phyloP scores from a whole-genome alignment of 345 rosid species.

The Populus euphratica region DNA sequence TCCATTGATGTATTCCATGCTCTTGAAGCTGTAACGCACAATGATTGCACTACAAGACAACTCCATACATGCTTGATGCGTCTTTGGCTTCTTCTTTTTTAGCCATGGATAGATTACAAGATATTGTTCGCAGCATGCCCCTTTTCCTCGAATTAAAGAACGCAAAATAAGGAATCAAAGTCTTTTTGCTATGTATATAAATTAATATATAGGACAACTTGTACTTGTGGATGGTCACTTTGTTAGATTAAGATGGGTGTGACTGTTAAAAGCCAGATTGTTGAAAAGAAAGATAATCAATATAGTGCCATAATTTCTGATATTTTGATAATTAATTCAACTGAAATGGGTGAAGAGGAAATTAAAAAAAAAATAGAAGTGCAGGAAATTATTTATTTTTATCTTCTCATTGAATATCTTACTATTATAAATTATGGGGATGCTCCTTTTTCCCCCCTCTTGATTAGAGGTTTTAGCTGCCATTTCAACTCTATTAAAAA shows the following conservation, averaged over 20 bases:
- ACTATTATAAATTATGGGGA: not conserved
- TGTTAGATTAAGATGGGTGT: not conserved
- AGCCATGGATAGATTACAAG: no score
- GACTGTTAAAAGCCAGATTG: not conserved
- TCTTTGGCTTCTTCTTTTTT: no score
- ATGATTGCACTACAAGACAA: not conserved
- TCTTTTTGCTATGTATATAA: not conserved
- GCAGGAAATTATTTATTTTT: no score
- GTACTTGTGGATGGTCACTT: not conserved
- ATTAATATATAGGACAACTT: not conserved
- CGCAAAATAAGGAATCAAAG: not conserved
- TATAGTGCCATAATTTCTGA: no score
- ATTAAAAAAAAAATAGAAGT: no score
- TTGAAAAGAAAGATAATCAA: no score
- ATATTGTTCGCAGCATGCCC: not conserved
- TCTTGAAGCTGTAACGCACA: not conserved
- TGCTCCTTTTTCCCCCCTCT: not conserved
- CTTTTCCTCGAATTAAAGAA: not conserved
- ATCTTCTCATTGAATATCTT: no score
- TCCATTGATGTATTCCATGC: not conserved
- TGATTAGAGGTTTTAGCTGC: not conserved
- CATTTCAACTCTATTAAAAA: not conserved
- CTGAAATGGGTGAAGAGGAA: no score
- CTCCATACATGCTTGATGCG: not conserved
- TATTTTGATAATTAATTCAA: no score